phyloP scores from a whole-genome alignment of 2,329 filamentous ascomycete species.

The Neonectria sp. region DNA sequence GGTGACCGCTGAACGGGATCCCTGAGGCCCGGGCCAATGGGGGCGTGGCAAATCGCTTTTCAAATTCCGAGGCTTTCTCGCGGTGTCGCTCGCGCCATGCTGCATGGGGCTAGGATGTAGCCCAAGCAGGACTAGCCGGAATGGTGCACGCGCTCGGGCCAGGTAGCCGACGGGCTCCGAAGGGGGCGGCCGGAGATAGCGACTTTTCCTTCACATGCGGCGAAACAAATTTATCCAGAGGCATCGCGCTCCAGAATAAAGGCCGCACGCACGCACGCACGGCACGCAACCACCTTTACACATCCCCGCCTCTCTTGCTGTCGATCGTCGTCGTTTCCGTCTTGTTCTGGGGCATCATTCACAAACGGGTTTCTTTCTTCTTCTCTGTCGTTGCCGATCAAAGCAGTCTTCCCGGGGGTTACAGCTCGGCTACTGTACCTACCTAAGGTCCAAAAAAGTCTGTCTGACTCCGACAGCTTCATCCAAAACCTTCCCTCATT shows the following conservation, averaged over 20 bases:
- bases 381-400: slow-evolving; percentile 14
- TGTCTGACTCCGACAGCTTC: slow-evolving; percentile 26
- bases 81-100: slow-evolving; percentile 35
- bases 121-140: slow-evolving; percentile 32
- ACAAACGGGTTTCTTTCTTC: slow-evolving; percentile 10
- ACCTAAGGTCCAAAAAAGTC: slow-evolving; percentile 38
- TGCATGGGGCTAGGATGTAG: slow-evolving; percentile 11
- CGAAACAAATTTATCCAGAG: slow-evolving; percentile 42
- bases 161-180: slow-evolving; percentile 39
- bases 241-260: slow-evolving; percentile 39
- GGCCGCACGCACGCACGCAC: slow-evolving; percentile 38
- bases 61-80: slow-evolving; percentile 51
- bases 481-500: slow-evolving; percentile 4
- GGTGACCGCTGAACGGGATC: slow-evolving; percentile 30
- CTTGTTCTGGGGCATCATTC: slow-evolving; percentile 7
- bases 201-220: slow-evolving; percentile 48
- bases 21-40: slow-evolving; percentile 48
- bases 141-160: slow-evolving; percentile 39
- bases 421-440: slow-evolving; percentile 18
- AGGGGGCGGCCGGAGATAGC: slow-evolving; percentile 43
- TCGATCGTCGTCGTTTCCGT: slow-evolving; percentile 17
- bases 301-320: slow-evolving; percentile 11
- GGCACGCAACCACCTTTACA: background rate
- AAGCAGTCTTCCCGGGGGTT: slow-evolving; percentile 6
- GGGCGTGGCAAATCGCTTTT: slow-evolving; percentile 8